Evolutionary conservation across 2,329 filamentous ascomycete genomes (phyloP).

Genomic region (Diaporthe sp.): DNA sequence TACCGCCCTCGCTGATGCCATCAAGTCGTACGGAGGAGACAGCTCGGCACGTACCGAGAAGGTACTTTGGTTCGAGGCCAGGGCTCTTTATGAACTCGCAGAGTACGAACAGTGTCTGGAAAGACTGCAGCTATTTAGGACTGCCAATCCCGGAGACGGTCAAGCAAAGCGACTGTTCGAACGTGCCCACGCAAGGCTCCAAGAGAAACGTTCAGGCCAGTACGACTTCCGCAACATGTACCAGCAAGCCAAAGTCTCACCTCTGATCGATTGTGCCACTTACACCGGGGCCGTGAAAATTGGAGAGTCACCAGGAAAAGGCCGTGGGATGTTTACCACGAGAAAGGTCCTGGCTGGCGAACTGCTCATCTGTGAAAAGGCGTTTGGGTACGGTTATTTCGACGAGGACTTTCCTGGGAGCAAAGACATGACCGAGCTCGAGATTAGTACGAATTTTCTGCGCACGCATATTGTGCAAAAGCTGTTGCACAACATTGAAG

Average conservation of each 20-base stretch:
- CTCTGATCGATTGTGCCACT: neutral
- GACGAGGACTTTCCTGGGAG: fast-evolving
- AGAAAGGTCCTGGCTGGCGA: neutral
- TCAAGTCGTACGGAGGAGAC: neutral
- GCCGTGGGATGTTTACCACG: neutral
- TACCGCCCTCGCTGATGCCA: neutral
- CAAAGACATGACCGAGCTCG: neutral
- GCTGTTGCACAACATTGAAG: neutral
- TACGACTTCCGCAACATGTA: neutral
- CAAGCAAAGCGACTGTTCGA: neutral
- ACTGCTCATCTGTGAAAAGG: neutral
- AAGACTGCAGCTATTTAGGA: neutral
- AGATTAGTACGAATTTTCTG: fast-evolving
- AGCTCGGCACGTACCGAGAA: neutral
- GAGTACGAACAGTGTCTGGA: neutral
- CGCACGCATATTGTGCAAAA: neutral
- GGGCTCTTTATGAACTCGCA: neutral
- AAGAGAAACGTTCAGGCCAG: neutral
- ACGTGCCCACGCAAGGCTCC: neutral
- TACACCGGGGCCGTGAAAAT: neutral
- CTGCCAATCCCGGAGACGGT: neutral
- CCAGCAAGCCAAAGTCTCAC: neutral
- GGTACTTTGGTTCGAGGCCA: neutral
- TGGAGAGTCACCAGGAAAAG: neutral
- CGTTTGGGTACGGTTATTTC: neutral